Conservation (phyloP, 208 protist species). For the Angomonas ambiguus region DNA sequence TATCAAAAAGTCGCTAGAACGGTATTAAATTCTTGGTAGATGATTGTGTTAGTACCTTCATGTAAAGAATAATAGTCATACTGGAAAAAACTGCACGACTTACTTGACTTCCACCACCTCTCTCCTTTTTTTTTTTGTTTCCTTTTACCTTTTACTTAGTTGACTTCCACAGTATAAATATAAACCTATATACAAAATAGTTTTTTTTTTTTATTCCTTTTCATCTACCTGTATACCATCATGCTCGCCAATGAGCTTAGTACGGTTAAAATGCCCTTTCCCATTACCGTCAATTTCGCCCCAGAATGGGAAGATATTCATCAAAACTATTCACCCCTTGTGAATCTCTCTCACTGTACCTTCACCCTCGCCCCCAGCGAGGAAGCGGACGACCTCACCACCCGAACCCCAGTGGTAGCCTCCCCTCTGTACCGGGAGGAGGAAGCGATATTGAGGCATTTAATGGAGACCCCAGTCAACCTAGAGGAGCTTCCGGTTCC, state of each 20-base stretch:
- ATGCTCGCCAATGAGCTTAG: background rate
- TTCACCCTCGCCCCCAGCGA: constrained; percentile 5
- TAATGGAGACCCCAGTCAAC: constrained; percentile 25
- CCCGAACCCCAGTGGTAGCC: background rate
- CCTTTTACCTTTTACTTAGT: constrained; percentile 1
- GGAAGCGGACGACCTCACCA: background rate
- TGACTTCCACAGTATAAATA: background rate
- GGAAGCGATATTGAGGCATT: constrained; percentile 1
- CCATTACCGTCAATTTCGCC: constrained; percentile 21
- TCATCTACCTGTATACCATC: background rate
- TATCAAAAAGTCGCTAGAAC: no score
- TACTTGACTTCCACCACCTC: no score
- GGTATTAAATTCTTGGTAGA: no score
- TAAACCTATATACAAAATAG: background rate
- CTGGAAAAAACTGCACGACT: no score
- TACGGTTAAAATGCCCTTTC: constrained; percentile 9
- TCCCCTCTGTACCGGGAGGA: constrained; percentile 14
- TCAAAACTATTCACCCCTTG: constrained; percentile 22
- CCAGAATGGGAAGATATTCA: constrained; percentile 27
- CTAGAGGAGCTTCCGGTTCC: constrained; percentile 20
- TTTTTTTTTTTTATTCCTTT: constrained; percentile 2
- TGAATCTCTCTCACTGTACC: constrained; percentile 16
- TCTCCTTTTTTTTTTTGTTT: constrained; percentile 5
- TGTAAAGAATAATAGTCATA: no score
- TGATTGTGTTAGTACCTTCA: no score